A percentile compares a stretch with the other conserved stretches of the same genome.
phyloP scores from a whole-genome alignment of 192 early-diverging fungal genomes.

The Backusella circina region DNA sequence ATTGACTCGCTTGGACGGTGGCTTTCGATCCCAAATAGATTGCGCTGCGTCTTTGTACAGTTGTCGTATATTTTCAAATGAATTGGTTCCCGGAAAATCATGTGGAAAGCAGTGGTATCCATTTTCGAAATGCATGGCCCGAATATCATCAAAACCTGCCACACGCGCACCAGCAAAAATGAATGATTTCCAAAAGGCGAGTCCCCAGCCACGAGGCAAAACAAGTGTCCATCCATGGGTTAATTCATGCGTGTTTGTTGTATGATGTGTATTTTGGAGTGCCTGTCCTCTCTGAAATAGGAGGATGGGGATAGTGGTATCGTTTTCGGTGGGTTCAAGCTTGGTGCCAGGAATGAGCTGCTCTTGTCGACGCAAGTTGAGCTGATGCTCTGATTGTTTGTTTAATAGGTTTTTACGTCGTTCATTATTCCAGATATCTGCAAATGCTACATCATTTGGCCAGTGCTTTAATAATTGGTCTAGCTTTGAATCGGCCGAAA shows the following conservation, averaged over 20 bases:
- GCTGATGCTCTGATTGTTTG: conserved; percentile 47
- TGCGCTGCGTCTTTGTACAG: conserved; percentile 37
- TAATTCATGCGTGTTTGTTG: conserved; percentile 27
- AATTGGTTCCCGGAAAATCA: conserved; percentile 75
- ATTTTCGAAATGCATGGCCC: conserved; percentile 72
- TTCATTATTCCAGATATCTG: conserved; percentile 56
- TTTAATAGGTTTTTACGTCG: conserved; percentile 36
- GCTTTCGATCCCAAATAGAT: conserved; percentile 60
- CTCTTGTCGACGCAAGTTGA: conserved; percentile 46
- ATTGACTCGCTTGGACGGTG: conserved; percentile 80
- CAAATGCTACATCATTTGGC: conserved; percentile 49
- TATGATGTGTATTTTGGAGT: background rate
- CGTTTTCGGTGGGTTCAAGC: conserved; percentile 45
- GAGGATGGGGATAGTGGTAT: conserved; percentile 74
- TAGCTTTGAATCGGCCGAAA: conserved; percentile 26
- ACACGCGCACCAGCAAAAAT: conserved; percentile 84
- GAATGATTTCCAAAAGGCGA: conserved; percentile 84
- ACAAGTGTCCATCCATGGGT: conserved; percentile 79
- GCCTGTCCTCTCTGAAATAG: conserved; percentile 68
- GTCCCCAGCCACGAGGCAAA: conserved; percentile 78
- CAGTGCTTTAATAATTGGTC: conserved; percentile 50
- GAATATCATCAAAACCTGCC: conserved; percentile 71
- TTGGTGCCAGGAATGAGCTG: conserved; percentile 53
- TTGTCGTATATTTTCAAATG: conserved; percentile 48
- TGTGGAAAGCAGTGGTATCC: conserved; percentile 77